Conservation (phyloP, 1,284 basidiomycete species). For the Mrakiaceae sp. region DNA sequence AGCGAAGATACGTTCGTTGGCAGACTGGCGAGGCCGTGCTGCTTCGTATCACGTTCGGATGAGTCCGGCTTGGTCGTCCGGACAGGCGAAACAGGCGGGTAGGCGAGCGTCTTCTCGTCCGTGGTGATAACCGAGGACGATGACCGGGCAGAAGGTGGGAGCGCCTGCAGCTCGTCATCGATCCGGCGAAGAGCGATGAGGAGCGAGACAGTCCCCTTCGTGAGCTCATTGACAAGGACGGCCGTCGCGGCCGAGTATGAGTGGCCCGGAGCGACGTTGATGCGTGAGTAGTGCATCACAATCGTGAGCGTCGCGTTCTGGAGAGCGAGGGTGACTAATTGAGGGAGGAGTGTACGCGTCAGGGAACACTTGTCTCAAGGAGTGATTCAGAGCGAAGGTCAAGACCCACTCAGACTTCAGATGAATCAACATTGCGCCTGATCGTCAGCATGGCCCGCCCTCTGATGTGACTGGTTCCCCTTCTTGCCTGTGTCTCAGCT, state of each 20-base stretch:
- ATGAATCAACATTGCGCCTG: background rate
- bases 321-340: constrained; percentile 73
- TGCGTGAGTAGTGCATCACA: constrained; percentile 90
- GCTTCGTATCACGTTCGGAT: background rate
- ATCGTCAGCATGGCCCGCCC: no score
- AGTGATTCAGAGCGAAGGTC: background rate
- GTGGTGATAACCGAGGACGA: background rate
- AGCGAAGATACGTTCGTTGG: background rate
- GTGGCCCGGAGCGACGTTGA: constrained; percentile 54
- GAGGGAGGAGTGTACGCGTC: background rate
- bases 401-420: background rate
- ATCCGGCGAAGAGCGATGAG: constrained; percentile 46
- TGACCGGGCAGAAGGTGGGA: background rate
- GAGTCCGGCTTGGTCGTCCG: background rate
- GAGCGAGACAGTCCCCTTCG: constrained; percentile 81
- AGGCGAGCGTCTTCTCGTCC: background rate
- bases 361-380: background rate
- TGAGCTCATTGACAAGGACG: constrained; percentile 81
- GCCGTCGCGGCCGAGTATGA: constrained; percentile 80
- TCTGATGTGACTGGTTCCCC: background rate
- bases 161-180: constrained; percentile 26
- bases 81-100: background rate
- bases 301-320: constrained; percentile 84
- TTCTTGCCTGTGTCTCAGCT: background rate
- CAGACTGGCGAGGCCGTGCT: background rate